Conservation (phyloP, 202 grass and related monocot genomes). For the Thinopyrum obtusiflorum region DNA sequence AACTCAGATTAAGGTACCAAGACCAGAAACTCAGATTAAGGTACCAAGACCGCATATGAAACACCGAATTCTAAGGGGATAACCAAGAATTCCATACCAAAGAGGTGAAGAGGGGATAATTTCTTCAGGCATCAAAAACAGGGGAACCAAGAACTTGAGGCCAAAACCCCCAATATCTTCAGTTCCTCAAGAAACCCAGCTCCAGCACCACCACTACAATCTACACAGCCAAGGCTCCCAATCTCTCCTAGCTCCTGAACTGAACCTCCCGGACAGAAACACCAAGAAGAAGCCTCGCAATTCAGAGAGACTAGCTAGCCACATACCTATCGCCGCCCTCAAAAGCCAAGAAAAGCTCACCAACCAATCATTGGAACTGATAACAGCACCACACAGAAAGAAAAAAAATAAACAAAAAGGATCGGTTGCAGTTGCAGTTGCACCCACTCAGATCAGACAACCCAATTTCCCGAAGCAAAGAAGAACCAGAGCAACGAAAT, state of each 20-base stretch:
- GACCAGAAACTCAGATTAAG: conserved; percentile 25
- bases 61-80: conserved; percentile 16
- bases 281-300: conserved; percentile 5
- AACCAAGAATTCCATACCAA: conserved; percentile 24
- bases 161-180: conserved; percentile 10
- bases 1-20: conserved; percentile 22
- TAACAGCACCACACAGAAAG: neutral
- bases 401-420: conserved; percentile 16
- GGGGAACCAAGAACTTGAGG: conserved; percentile 13
- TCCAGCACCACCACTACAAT: conserved; percentile 7
- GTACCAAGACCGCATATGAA: conserved; percentile 2
- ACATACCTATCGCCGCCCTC: conserved; percentile 10
- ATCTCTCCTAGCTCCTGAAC: conserved; percentile 9
- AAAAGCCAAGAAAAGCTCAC: conserved; percentile 35
- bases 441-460: conserved; percentile 44
- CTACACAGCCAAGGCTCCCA: neutral
- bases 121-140: conserved; percentile 24
- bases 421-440: conserved; percentile 24
- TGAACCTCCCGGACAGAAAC: neutral
- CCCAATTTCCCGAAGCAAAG: conserved; percentile 34
- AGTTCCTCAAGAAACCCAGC: conserved; percentile 24
- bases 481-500: conserved; percentile 55
- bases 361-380: conserved; percentile 50
- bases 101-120: neutral
- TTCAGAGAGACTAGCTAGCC: neutral